Base-by-base conservation (phyloP, 108 stramenopile genomes). In the Stephanodiscus triporus region DNA sequence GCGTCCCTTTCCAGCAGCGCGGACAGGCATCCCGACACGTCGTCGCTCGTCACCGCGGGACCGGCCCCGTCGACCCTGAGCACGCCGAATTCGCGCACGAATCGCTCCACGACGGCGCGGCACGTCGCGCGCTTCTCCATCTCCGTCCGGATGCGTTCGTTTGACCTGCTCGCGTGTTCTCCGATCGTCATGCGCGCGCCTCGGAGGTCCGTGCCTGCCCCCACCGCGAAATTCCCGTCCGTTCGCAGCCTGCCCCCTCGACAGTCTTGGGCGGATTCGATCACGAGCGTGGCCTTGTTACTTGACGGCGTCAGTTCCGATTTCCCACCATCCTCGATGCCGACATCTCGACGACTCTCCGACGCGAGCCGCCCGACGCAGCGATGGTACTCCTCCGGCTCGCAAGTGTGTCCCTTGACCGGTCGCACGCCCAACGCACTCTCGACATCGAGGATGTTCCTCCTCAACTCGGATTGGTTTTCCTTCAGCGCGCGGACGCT, bases 341-440 rank as follows among this genome's bases (percentile, higher is more conserved):
- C 53, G 59, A 34, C 30, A 42, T 38, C 26, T 2, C 69, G 23
- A 4, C 11, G 17, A 29, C 34, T 60, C 67, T 54, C 55, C 6
- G 26, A 38, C 16, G 81, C 66, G 14, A 87, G 55, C n/a, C 69
- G 62, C 51, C 80, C 54, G 16, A 94, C 57, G 60, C 86, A 89
- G 45, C 59, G 24, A 68, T 84, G 83, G 57, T 91, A 94, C 19
- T 91, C 91, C 32, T 56, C 20, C 14, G 84, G 77, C 4, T 79
- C 72, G 63, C 91, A 91, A 16, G 91, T 82, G 54, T 82, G 66
- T 5, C 93, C 93, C 66, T 91, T 91, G 26, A 76, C 65, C 0
- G 89, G 54, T 66, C 63, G 70, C 8, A 85, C 50, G 20, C 70
- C 77, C 23, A 90, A 59, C 10, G 57, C 72, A 34, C 81, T 56